Conservation (phyloP, 2,329 filamentous ascomycete species). For the Curvularia spicifera region DNA sequence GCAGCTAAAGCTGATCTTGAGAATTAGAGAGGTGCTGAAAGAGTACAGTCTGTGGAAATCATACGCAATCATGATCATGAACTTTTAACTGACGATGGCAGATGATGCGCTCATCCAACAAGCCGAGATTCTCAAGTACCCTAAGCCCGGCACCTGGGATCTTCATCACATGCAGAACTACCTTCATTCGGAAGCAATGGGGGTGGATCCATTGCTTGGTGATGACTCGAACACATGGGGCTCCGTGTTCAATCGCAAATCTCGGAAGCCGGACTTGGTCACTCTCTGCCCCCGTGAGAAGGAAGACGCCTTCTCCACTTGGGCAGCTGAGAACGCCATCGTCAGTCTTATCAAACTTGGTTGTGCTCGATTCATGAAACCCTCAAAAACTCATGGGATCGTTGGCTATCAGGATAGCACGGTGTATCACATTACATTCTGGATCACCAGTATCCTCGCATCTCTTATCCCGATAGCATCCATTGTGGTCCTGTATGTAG, state of each 20-base stretch:
- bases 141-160: background rate
- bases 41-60: slow-evolving; percentile 1
- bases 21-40: background rate
- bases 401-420: background rate
- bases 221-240: background rate
- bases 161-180: slow-evolving; percentile 4
- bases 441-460: slow-evolving; percentile 3
- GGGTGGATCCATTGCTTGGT: background rate
- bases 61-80: background rate
- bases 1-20: background rate
- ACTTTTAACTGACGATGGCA: background rate
- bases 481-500: background rate
- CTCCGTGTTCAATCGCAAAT: background rate
- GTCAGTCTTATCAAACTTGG: background rate
- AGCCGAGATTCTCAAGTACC: background rate
- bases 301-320: slow-evolving; percentile 1
- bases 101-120: slow-evolving; percentile 4
- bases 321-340: slow-evolving; percentile 5
- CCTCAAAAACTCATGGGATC: background rate
- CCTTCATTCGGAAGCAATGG: background rate
- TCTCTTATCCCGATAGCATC: slow-evolving; percentile 7
- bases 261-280: background rate
- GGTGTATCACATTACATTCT: background rate
- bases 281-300: background rate
- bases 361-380: background rate